A percentile compares a stretch with the other conserved stretches of the same genome.
These are phyloP conservation scores for Hymenochaete sp. DNA, from an alignment of 1,284 basidiomycete species.

Conservation along the genomic window DNA sequence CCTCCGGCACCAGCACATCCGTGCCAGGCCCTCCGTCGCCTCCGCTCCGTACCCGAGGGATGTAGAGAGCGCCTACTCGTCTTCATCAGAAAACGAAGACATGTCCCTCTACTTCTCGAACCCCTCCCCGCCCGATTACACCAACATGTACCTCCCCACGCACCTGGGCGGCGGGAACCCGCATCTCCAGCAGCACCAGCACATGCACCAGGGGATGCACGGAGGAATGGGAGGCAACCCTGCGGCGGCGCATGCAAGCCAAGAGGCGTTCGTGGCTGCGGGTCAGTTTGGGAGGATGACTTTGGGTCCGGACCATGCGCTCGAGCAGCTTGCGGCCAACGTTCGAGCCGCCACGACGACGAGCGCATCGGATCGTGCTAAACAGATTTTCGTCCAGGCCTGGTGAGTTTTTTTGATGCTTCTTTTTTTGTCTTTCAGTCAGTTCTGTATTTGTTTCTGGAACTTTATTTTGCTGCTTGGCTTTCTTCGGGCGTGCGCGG, in stretches of 20 bases:
- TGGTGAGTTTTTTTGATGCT: constrained; percentile 43
- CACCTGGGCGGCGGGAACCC: constrained; percentile 25
- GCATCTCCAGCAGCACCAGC: constrained; percentile 37
- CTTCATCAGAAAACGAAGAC: constrained; percentile 77
- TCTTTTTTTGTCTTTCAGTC: constrained; percentile 11
- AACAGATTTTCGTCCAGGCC: constrained; percentile 84
- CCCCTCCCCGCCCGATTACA: constrained; percentile 41
- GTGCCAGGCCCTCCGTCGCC: constrained; percentile 49
- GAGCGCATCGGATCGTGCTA: constrained; percentile 78
- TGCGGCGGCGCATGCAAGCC: no score
- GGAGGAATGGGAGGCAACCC: no score
- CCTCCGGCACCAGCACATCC: constrained; percentile 57
- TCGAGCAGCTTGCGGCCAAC: constrained; percentile 79
- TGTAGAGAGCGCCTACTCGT: constrained; percentile 75
- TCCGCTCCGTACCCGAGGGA: constrained; percentile 77
- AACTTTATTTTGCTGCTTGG: constrained; percentile 3
- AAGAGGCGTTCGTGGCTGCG: constrained; percentile 55
- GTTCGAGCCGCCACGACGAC: constrained; percentile 82
- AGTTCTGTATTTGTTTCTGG: neutral
- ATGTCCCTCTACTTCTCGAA: constrained; percentile 63
- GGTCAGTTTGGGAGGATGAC: constrained; percentile 68
- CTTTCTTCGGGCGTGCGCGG: constrained; percentile 3
- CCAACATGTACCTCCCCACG: constrained; percentile 49
- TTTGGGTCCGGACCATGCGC: constrained; percentile 60
- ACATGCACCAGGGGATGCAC: constrained; percentile 44